A percentile compares a stretch with the other conserved stretches of the same genome.
phyloP scores from a whole-genome alignment of 2,329 filamentous ascomycete genomes.

The Aspergillus felis region DNA sequence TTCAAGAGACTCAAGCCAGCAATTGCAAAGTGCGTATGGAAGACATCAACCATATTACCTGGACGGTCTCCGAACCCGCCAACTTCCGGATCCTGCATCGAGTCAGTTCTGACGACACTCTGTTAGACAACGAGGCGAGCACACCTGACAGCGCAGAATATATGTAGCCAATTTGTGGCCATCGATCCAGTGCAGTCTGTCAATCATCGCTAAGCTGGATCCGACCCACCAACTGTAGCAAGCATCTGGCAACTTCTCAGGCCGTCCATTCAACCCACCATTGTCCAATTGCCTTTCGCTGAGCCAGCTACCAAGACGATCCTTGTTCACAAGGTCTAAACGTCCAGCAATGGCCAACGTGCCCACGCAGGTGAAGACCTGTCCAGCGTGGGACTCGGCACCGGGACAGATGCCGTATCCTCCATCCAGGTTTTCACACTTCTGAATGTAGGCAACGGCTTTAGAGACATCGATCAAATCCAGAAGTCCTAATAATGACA shows the following conservation, averaged over 20 bases:
- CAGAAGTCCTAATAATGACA: conserved; percentile 76
- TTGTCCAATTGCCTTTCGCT: conserved; percentile 85
- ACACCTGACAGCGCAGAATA: conserved; percentile 77
- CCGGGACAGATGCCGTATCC: conserved; percentile 87
- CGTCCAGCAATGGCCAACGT: conserved; percentile 79
- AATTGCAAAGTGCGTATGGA: conserved; percentile 87
- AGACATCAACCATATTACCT: conserved; percentile 94
- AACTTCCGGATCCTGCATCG: conserved; percentile 64
- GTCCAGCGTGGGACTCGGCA: conserved; percentile 89
- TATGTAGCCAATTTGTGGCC: conserved; percentile 71
- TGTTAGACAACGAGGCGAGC: conserved; percentile 8
- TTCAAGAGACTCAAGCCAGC: conserved; percentile 82
- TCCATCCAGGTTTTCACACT: conserved; percentile 90
- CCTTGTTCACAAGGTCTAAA: conserved; percentile 75
- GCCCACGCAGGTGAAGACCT: conserved; percentile 91
- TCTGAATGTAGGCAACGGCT: conserved; percentile 72
- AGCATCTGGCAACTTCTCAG: conserved; percentile 93
- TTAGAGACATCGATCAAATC: conserved; percentile 72
- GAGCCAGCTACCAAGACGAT: conserved; percentile 82
- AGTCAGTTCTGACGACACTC: conserved; percentile 3
- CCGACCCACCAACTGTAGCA: conserved; percentile 99
- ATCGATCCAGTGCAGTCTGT: conserved; percentile 89
- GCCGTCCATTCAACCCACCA: conserved; percentile 87
- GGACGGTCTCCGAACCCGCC: conserved; percentile 89
- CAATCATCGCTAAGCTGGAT: conserved; percentile 86